phyloP scores from a whole-genome alignment of 2,329 filamentous ascomycete genomes.

The Fusarium burgessii region DNA sequence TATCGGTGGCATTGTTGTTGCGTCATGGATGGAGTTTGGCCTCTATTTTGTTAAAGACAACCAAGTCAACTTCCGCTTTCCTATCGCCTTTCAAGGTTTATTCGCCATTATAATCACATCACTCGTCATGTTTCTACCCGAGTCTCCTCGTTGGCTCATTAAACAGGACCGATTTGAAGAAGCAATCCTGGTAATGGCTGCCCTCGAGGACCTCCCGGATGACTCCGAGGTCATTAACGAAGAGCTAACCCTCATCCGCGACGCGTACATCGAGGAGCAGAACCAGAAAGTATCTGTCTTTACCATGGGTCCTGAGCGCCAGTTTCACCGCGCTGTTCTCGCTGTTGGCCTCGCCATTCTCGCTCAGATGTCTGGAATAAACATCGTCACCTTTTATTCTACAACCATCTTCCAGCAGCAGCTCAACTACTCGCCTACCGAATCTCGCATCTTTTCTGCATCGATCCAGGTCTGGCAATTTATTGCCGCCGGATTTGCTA shows the following conservation, averaged over 20 bases:
- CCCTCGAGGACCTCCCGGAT: background rate
- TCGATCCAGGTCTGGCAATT: background rate
- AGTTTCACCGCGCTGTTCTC: background rate
- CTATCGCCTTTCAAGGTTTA: background rate
- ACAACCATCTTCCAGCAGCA: background rate
- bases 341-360: background rate
- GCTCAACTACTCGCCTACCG: background rate
- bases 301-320: background rate
- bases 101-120: background rate
- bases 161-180: background rate
- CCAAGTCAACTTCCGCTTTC: background rate
- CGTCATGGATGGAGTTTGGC: background rate
- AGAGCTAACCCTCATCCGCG: background rate
- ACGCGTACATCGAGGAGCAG: background rate
- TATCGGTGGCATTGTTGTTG: background rate
- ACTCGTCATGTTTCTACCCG: background rate
- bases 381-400: background rate
- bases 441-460: background rate
- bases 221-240: background rate
- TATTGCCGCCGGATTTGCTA: background rate
- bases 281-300: background rate
- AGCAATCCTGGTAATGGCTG: background rate
- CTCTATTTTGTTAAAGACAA: background rate
- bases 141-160: background rate
- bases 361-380: background rate